Evolutionary conservation across 139 green algal genomes (phyloP).

Genomic region (Yamagishiella unicocca): DNA sequence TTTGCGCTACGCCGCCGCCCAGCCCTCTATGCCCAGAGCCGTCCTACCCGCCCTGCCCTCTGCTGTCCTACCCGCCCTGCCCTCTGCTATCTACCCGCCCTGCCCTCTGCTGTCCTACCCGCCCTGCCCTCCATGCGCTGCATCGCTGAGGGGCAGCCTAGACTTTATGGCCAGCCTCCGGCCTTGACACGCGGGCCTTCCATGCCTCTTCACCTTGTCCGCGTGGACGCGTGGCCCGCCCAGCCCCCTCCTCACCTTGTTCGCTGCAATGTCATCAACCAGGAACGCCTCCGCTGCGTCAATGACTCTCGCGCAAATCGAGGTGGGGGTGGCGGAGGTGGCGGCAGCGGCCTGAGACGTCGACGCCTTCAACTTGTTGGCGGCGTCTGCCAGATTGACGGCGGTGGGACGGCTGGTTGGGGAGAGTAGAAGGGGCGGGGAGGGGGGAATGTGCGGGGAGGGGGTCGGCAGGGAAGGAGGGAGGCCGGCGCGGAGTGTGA

Average conservation of each 20-base stretch:
- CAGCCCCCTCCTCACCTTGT: constrained; percentile 68
- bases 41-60: too few relatives aligned
- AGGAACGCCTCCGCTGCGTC: constrained; percentile 84
- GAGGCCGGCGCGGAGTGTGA: background rate
- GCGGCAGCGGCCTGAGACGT: constrained; percentile 52
- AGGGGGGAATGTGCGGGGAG: background rate
- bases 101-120: too few relatives aligned
- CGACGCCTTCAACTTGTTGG: constrained; percentile 70
- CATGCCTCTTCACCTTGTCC: too few relatives aligned
- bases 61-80: too few relatives aligned
- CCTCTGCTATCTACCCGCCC: too few relatives aligned
- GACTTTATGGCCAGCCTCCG: too few relatives aligned
- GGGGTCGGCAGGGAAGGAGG: background rate
- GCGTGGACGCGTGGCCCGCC: too few relatives aligned
- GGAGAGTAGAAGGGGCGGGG: background rate
- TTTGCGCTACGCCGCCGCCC: too few relatives aligned
- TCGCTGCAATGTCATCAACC: constrained; percentile 84
- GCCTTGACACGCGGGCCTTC: too few relatives aligned
- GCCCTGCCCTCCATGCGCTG: too few relatives aligned
- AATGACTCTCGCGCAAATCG: constrained; percentile 76
- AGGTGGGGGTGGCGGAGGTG: constrained; percentile 54
- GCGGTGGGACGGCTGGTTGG: constrained; percentile 94
- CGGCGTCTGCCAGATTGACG: constrained; percentile 93
- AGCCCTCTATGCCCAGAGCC: too few relatives aligned
- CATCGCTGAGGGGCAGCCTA: too few relatives aligned